Conservation (phyloP, 1,139 yeast genomes). For the Taphrina flavorubra region DNA sequence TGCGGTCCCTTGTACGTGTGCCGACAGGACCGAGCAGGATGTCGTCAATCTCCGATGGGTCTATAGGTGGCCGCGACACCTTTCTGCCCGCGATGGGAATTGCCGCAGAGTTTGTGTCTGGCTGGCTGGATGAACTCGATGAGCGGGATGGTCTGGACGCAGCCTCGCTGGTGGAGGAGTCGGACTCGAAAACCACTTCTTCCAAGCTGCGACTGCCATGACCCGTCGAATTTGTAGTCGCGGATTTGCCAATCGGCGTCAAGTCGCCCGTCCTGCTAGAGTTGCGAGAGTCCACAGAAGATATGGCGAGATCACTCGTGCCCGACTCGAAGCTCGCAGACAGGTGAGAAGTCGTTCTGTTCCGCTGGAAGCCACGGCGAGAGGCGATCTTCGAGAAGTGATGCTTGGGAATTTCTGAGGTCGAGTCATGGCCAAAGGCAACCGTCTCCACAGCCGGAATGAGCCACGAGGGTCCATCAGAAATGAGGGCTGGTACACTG, state of each 20-base stretch:
- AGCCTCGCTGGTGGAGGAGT: not conserved
- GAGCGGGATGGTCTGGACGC: slow-evolving; percentile 5
- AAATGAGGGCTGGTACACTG: slow-evolving; percentile 33
- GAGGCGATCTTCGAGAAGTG: not conserved
- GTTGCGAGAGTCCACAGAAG: not conserved
- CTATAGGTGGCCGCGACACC: slow-evolving; percentile 13
- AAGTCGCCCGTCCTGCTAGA: not conserved
- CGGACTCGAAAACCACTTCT: slow-evolving; percentile 27
- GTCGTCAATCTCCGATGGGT: slow-evolving; percentile 31
- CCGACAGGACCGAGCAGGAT: slow-evolving; percentile 33
- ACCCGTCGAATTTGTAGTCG: not conserved
- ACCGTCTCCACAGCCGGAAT: slow-evolving; percentile 31
- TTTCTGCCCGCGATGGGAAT: slow-evolving; percentile 20
- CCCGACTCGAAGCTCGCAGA: slow-evolving; percentile 26
- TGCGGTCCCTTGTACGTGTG: slow-evolving; percentile 13
- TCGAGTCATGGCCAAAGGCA: slow-evolving; percentile 35
- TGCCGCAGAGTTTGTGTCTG: slow-evolving; percentile 13
- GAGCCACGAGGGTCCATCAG: slow-evolving; percentile 38
- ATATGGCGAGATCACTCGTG: slow-evolving; percentile 9
- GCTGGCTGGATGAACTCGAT: slow-evolving; percentile 11
- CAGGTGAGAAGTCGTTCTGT: not conserved
- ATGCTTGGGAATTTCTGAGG: slow-evolving; percentile 17
- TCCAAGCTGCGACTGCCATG: slow-evolving; percentile 15
- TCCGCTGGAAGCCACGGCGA: not conserved
- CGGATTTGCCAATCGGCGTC: not conserved